phyloP scores from a whole-genome alignment of 1,284 basidiomycete genomes.

The Cutaneotrichosporon cavernicola region DNA sequence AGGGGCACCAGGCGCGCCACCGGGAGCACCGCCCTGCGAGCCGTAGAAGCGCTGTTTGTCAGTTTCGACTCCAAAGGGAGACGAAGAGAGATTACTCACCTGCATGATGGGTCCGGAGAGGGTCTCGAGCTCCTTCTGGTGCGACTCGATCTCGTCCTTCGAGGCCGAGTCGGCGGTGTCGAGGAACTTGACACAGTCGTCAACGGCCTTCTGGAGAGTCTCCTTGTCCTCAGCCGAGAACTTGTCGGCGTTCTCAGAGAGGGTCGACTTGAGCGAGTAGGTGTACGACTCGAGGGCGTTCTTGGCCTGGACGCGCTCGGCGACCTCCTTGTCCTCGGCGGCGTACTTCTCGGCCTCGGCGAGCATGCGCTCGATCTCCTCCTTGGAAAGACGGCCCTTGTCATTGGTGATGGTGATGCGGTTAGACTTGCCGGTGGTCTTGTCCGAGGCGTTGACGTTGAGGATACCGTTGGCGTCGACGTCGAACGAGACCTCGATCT shows the following conservation, averaged over 20 bases:
- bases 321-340: constrained; percentile 54
- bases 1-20: constrained; percentile 57
- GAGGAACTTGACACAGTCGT: constrained; percentile 84
- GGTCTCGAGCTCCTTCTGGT: constrained; percentile 92
- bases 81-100: too few relatives aligned
- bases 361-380: constrained; percentile 98
- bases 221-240: constrained; percentile 84
- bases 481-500: constrained; percentile 98
- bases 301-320: constrained; percentile 73
- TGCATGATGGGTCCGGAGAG: constrained; percentile 77
- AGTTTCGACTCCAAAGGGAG: too few relatives aligned
- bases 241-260: constrained; percentile 80
- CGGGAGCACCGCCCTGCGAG: constrained; percentile 64
- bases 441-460: constrained; percentile 88
- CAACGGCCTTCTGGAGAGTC: constrained; percentile 78
- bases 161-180: constrained; percentile 76
- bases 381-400: constrained; percentile 96
- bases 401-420: constrained; percentile 98
- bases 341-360: constrained; percentile 78
- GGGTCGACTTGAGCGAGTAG: constrained; percentile 92
- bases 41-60: constrained; percentile 59
- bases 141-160: constrained; percentile 91
- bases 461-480: constrained; percentile 98
- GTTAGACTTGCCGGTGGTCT: constrained; percentile 78
- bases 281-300: constrained; percentile 62